phyloP scores from a whole-genome alignment of 1,284 basidiomycete genomes.

The Cutaneotrichosporon spelunceum region DNA sequence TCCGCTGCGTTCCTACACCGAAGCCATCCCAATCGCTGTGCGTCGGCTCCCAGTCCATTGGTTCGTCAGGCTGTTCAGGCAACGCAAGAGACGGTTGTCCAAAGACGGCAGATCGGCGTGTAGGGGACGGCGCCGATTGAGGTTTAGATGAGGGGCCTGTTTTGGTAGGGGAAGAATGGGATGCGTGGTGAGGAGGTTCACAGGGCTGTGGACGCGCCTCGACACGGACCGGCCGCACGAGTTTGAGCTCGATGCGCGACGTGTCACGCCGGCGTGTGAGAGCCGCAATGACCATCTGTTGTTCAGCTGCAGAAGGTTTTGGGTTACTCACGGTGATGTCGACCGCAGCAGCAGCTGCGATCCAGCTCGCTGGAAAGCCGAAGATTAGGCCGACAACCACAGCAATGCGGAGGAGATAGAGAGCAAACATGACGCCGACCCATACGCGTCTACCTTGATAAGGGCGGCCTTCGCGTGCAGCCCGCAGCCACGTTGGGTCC shows the following conservation, averaged over 20 bases:
- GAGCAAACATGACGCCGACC: constrained; percentile 29
- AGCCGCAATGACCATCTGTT: constrained; percentile 8
- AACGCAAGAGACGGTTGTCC: constrained; percentile 33
- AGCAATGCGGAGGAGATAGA: constrained; percentile 9
- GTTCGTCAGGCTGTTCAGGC: constrained; percentile 19
- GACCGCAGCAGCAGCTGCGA: background rate
- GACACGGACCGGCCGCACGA: constrained; percentile 8
- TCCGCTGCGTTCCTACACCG: constrained; percentile 38
- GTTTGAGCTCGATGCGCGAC: constrained; percentile 11
- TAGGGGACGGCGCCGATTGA: constrained; percentile 14
- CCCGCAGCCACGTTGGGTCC: constrained; percentile 42
- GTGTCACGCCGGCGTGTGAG: constrained; percentile 11
- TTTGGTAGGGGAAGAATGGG: background rate
- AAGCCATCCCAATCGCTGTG: constrained; percentile 41
- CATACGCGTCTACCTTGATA: constrained; percentile 31
- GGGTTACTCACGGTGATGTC: constrained; percentile 10
- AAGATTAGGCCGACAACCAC: constrained; percentile 3
- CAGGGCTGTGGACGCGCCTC: background rate
- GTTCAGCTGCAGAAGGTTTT: background rate
- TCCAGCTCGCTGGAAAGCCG: background rate
- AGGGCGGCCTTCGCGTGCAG: constrained; percentile 17
- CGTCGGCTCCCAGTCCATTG: constrained; percentile 49
- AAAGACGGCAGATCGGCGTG: constrained; percentile 29
- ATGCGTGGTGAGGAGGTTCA: background rate
- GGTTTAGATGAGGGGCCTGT: background rate